These are phyloP conservation scores for Ascoidea asiatica DNA, from an alignment of 805 yeast species.

Conservation along the genomic window DNA sequence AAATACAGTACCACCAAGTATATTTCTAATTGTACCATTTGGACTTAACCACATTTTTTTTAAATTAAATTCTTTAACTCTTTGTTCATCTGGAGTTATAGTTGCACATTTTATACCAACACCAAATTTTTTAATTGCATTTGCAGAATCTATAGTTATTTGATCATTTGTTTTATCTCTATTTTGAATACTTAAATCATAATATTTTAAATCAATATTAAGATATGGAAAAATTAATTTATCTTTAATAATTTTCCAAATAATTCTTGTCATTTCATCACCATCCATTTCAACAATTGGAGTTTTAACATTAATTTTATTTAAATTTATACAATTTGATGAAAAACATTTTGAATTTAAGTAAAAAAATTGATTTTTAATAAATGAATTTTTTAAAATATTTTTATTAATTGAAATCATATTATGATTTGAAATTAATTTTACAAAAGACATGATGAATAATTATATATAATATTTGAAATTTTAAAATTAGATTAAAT, in stretches of 20 bases:
- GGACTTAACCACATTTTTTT: slow-evolving; percentile 82
- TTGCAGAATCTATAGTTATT: slow-evolving; percentile 67
- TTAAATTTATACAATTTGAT: no score
- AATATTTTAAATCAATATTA: slow-evolving; percentile 63
- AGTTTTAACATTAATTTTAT: slow-evolving; percentile 53
- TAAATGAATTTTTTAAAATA: no score
- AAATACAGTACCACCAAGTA: slow-evolving; percentile 72
- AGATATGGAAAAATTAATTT: slow-evolving; percentile 55
- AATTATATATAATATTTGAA: no score
- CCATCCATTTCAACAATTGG: slow-evolving; percentile 77
- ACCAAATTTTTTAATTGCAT: slow-evolving; percentile 60
- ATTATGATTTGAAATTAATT: no score
- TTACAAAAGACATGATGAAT: no score
- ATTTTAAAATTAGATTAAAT: no score
- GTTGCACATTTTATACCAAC: slow-evolving; percentile 82
- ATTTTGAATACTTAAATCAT: slow-evolving; percentile 54
- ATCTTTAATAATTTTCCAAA: slow-evolving; percentile 64
- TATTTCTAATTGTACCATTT: slow-evolving; percentile 74
- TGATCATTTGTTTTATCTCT: slow-evolving; percentile 64
- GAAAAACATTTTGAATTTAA: no score
- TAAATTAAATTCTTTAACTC: slow-evolving; percentile 61
- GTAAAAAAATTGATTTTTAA: no score
- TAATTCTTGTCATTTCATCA: slow-evolving; percentile 79
- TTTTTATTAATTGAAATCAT: no score
- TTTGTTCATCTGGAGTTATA: slow-evolving; percentile 70